Base-by-base conservation (phyloP, 129 eudicot genomes). In the Chrysanthemum makinoi region DNA sequence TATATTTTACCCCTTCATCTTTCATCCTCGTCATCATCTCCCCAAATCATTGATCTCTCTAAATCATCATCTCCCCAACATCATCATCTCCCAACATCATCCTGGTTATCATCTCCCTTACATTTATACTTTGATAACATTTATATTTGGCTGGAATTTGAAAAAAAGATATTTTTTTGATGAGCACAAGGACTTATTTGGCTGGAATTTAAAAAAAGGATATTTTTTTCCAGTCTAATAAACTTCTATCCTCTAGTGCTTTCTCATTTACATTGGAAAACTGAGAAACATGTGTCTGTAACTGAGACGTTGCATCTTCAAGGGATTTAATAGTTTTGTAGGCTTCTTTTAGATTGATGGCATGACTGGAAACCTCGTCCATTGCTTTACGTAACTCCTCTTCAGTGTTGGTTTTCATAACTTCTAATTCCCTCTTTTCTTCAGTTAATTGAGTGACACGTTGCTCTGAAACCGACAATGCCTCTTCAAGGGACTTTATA, bases 401-500 rank as follows among this genome's bases (percentile, higher is more conserved):
- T 68, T 68, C 61, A 3, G 43, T 68, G 11, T 15, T 12, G 17
- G 16, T 30, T 26, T 69, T 52, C 5, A 28, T 2, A 69, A n/a
- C 14, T 69, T 69, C 50, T 35, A 69, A 69, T 53, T 69, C 24
- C 54, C 3, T 51, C 2, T 53, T 69, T 69, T 69, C 73, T 71
- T 85, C 86, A 50, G 72, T 57, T 69, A 90, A 71, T 60, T 68
- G 68, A 56, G 85, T 69, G 11, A 69, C 17, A 10, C 51, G 78
- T 66, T 50, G 80, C 73, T 83, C 82, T 14, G 87, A 86, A 67
- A 54, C 72, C 10, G 73, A 75, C 50, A 89, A 66, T 65, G 86
- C 72, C 58, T 89, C 88, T 75, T 94, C 96, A 74, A 85, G 96
- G 56, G 83, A 81, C 83, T 62, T 82, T 57, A 89, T 80, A 66